Conservation (phyloP, 495 filamentous ascomycete species). For the Penicillium arizonense region DNA sequence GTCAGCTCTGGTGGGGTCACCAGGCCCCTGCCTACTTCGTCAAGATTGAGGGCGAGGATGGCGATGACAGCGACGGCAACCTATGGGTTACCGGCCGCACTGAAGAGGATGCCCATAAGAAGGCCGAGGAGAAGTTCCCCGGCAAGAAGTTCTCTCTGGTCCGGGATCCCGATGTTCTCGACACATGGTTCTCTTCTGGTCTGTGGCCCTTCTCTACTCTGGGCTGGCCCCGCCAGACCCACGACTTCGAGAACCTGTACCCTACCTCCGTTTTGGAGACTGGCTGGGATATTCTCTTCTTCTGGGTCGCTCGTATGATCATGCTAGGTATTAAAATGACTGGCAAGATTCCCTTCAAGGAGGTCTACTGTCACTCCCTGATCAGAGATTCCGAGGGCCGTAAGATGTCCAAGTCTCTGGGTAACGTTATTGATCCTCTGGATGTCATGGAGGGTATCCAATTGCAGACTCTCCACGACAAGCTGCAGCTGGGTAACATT, state of each 20-base stretch:
- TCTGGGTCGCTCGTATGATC: constrained; percentile 85
- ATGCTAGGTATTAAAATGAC: constrained; percentile 77
- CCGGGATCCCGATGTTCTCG: constrained; percentile 71
- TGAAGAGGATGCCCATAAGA: constrained; percentile 60
- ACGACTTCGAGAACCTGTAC: constrained; percentile 67
- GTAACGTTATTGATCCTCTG: constrained; percentile 79
- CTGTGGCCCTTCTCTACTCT: constrained; percentile 81
- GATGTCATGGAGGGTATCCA: constrained; percentile 76
- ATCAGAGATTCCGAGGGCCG: constrained; percentile 76
- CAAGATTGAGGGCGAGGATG: constrained; percentile 62
- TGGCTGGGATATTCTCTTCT: constrained; percentile 84
- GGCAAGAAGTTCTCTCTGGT: constrained; percentile 66
- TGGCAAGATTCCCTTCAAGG: constrained; percentile 71
- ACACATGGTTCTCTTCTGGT: constrained; percentile 83
- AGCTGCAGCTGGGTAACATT: constrained; percentile 68
- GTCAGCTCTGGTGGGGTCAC: constrained; percentile 88
- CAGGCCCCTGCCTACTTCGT: constrained; percentile 73
- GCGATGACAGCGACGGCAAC: constrained; percentile 51
- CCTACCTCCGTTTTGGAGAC: constrained; percentile 76
- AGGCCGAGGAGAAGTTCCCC: constrained; percentile 65
- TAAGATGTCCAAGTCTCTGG: constrained; percentile 84
- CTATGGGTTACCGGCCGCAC: constrained; percentile 69
- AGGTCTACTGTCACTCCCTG: constrained; percentile 76
- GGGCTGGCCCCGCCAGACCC: constrained; percentile 73
- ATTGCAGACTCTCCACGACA: constrained; percentile 65